A percentile compares a stretch with the other conserved stretches of the same genome.
These are phyloP conservation scores for Anastatica hierochuntica DNA, from an alignment of 345 rosid genomes.

Conservation along the genomic window DNA sequence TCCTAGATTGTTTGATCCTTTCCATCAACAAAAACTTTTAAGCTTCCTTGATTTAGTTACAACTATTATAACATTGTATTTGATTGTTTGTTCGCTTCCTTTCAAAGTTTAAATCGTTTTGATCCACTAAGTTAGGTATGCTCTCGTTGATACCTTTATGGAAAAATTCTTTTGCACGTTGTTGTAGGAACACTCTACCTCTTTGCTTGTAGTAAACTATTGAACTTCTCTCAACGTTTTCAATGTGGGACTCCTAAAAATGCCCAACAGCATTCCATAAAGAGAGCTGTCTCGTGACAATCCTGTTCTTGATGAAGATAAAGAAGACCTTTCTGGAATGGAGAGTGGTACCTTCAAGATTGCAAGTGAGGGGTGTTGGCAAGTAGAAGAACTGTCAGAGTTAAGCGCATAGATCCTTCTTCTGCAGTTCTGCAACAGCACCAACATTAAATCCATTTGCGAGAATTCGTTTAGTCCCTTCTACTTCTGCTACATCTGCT, in stretches of 20 bases:
- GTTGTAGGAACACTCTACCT: too few species aligned
- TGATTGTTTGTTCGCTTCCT: too few species aligned
- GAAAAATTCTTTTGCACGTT: too few species aligned
- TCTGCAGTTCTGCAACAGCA: background rate
- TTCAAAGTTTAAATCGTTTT: too few species aligned
- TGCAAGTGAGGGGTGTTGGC: conserved; percentile 78
- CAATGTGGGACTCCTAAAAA: conserved; percentile 80
- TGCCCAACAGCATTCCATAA: conserved; percentile 60
- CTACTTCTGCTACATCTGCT: conserved; percentile 7
- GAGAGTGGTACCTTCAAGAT: conserved; percentile 74
- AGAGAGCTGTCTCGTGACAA: conserved; percentile 82
- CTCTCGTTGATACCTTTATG: too few species aligned
- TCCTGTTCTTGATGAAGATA: conserved; percentile 87
- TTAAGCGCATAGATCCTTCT: conserved; percentile 40
- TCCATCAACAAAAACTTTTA: too few species aligned
- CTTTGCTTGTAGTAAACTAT: too few species aligned
- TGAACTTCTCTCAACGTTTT: too few species aligned
- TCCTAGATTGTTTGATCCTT: too few species aligned
- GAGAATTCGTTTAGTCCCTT: conserved; percentile 51
- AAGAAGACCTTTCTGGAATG: conserved; percentile 48
- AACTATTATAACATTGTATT: too few species aligned
- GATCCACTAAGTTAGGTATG: too few species aligned
- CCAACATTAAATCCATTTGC: conserved; percentile 76
- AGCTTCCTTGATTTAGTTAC: too few species aligned
- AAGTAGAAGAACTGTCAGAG: conserved; percentile 60